Evolutionary conservation across 2,329 filamentous ascomycete genomes (phyloP).

Genomic region (Aspergillus brasiliensis): DNA sequence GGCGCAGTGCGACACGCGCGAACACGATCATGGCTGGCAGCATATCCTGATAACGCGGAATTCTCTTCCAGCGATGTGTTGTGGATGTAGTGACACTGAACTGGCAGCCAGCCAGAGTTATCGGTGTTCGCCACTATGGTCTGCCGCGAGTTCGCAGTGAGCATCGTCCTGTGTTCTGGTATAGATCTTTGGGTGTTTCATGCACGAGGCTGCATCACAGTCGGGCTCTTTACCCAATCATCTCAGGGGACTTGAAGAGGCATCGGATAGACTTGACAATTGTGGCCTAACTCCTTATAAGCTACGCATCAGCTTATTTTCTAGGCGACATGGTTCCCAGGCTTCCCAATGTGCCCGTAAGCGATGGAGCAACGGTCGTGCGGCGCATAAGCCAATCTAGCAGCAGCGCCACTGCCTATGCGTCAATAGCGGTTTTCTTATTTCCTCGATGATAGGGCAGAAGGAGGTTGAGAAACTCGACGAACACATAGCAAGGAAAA

Average conservation of each 20-base stretch:
- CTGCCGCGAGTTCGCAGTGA: neutral
- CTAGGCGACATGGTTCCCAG: too few relatives aligned
- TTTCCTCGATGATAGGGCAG: neutral
- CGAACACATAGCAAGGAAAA: neutral
- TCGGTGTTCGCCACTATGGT: neutral
- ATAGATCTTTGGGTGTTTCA: slow-evolving; percentile 11
- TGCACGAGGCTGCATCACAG: slow-evolving; percentile 12
- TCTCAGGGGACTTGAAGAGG: neutral
- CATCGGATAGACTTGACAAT: neutral
- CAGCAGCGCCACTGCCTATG: neutral
- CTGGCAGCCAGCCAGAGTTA: slow-evolving; percentile 10
- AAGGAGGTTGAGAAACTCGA: neutral
- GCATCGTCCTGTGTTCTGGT: neutral
- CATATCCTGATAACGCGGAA: slow-evolving; percentile 6
- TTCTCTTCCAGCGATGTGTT: slow-evolving; percentile 9
- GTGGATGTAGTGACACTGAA: slow-evolving; percentile 12
- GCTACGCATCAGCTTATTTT: neutral
- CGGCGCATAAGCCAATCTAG: neutral
- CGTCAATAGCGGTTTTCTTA: neutral
- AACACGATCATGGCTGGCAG: slow-evolving; percentile 16
- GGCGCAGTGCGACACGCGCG: slow-evolving; percentile 19
- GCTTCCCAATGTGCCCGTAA: neutral
- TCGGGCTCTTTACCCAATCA: neutral
- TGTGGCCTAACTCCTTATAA: neutral
- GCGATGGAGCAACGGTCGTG: neutral